Conservation (phyloP, 176 grass and related monocot species). For the Aechmea fasciata region DNA sequence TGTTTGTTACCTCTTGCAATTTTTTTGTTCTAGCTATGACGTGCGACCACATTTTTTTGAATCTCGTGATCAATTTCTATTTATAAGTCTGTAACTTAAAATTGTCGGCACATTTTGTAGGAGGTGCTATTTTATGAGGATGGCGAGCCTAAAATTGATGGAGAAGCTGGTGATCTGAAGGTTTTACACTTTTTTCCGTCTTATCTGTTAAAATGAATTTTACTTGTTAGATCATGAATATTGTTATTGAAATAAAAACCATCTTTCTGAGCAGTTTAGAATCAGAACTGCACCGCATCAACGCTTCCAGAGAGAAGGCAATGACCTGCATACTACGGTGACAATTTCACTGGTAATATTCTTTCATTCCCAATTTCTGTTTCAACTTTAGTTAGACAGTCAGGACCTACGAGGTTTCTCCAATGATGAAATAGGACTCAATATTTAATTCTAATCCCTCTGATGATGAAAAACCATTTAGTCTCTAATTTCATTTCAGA, state of each 20-base stretch:
- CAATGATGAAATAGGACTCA: too few species aligned
- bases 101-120: conserved; percentile 20
- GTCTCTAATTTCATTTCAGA: too few species aligned
- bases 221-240: not conserved
- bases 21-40: too few species aligned
- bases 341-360: conserved; percentile 70
- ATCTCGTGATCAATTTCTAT: too few species aligned
- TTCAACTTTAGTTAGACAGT: not conserved
- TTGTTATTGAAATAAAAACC: not conserved
- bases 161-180: conserved; percentile 94
- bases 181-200: conserved; percentile 26
- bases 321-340: conserved; percentile 72
- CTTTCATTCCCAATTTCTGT: conserved; percentile 6
- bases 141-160: conserved; percentile 95
- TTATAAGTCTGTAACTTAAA: not conserved
- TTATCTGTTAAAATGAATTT: not conserved
- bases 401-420: too few species aligned
- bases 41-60: too few species aligned
- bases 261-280: conserved; percentile 53
- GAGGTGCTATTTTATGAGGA: conserved; percentile 94
- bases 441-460: too few species aligned
- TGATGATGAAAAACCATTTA: too few species aligned
- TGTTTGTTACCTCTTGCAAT: too few species aligned
- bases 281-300: conserved; percentile 78
- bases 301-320: conserved; percentile 80